Evolutionary conservation across 2,329 filamentous ascomycete genomes (phyloP), one percentile per base, ranked within the genome.

Genomic region (Beauveria caledonica): DNA sequence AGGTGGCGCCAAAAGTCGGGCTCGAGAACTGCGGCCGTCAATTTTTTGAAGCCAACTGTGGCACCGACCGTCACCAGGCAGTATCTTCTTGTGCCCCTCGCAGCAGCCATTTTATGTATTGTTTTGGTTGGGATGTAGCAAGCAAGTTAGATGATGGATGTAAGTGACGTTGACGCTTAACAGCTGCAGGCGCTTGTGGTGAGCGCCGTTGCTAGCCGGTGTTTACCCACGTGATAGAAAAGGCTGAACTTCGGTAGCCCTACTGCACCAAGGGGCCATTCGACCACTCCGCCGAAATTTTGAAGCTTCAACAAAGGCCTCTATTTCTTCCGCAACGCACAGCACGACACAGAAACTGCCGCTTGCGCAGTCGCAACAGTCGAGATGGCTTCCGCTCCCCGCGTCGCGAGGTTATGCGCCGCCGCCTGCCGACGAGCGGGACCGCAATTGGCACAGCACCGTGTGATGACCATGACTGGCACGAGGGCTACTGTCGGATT

Each of bases 31-130:
- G 87, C 83, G 48, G 80, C 74, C 60, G 96, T 81, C 2, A 99
- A 82, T 7, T 79, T 73, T 57, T 81, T 79, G 74, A 99, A 99
- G 21, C 88, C 84, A 17, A 92, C 92, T 0, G 93, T 99, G 6
- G 94, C 93, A 60, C 94, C 94, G 33, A 96, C 88, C 0, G 94
- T 97, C 60, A 97, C 87, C 65, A 99, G 89, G 71, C 90, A 94
- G 58, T 77, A 70, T 39, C 72, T 70, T 27, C 70, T 61, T 8
- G 29, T 11, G 42, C 3, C 29, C 40, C 42, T 49, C 27, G 21
- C 33, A 10, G 50, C 42, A n/a, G 58, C 19, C 58, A 60, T 60
- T 60, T 48, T 42, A 42, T 40, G 21, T 25, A 45, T 45, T 9
- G 17, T 27, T 42, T 29, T 13, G 9, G 29, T 5, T 36, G 39